A percentile compares a stretch with the other conserved stretches of the same genome.
Evolutionary conservation across 2,329 filamentous ascomycete species (phyloP).

Genomic region (Aspergillus hortae): DNA sequence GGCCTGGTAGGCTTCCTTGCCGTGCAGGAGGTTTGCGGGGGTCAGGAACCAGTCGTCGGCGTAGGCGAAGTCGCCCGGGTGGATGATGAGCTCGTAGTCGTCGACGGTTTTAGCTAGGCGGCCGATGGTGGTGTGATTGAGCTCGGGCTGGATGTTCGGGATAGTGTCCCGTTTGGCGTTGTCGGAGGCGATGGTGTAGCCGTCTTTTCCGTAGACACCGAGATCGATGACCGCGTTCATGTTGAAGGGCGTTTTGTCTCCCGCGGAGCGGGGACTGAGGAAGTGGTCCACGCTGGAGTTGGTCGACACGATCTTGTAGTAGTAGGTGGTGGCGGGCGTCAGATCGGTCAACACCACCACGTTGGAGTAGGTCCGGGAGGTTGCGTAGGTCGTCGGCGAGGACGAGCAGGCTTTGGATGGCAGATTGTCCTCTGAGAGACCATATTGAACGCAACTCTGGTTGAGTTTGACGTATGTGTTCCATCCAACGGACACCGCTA

Average conservation of each 20-base stretch:
- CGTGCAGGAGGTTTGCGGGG: conserved; percentile 46
- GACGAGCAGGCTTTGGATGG: conserved; percentile 43
- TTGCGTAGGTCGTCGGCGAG: conserved; percentile 49
- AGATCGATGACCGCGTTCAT: conserved; percentile 54
- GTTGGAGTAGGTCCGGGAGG: conserved; percentile 54
- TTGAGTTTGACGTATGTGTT: conserved; percentile 52
- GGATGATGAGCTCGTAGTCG: conserved; percentile 51
- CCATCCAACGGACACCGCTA: conserved; percentile 55
- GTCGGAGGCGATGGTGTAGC: conserved; percentile 48
- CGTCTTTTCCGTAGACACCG: conserved; percentile 53
- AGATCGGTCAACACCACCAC: conserved; percentile 47
- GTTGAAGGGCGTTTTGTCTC: conserved; percentile 54
- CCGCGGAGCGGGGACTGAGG: conserved; percentile 51
- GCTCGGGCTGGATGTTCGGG: conserved; percentile 47
- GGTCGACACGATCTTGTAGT: conserved; percentile 57
- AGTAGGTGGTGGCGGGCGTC: conserved; percentile 54
- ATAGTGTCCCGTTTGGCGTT: conserved; percentile 48
- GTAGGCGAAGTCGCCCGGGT: conserved; percentile 51
- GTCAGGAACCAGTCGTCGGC: conserved; percentile 56
- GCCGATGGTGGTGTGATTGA: conserved; percentile 59
- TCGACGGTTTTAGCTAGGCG: conserved; percentile 51
- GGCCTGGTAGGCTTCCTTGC: conserved; percentile 52
- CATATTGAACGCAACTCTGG: conserved; percentile 52
- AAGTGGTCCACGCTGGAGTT: conserved; percentile 56
- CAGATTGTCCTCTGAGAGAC: conserved; percentile 41